Evolutionary conservation across 2,329 filamentous ascomycete species (phyloP).

Genomic region (Rhinocladiella similis): DNA sequence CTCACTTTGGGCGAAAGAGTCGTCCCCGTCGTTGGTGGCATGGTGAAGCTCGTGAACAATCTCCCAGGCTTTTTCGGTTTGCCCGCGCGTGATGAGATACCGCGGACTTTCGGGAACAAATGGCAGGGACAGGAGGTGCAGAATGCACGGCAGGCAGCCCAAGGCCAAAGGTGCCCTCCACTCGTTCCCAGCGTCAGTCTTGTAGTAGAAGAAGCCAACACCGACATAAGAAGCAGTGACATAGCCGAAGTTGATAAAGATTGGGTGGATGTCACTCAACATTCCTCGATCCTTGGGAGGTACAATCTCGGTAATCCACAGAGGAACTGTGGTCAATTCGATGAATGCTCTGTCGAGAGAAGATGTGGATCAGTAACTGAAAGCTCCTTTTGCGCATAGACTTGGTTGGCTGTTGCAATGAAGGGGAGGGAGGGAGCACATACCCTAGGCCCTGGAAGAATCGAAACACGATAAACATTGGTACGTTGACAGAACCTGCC

Average conservation of each 20-base stretch:
- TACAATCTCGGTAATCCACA: slow-evolving; percentile 1
- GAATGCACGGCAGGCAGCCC: slow-evolving; percentile 2
- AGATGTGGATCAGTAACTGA: background rate
- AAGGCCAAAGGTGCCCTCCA: background rate
- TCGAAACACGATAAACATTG: slow-evolving; percentile 1
- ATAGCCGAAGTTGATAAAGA: background rate
- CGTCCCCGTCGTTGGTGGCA: background rate
- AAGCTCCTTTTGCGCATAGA: background rate
- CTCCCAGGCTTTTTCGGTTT: background rate
- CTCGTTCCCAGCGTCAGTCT: background rate
- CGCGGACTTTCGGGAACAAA: background rate
- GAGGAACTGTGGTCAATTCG: background rate
- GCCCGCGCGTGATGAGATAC: background rate
- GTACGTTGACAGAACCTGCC: background rate
- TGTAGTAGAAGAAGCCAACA: slow-evolving; percentile 1
- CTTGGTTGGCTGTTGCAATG: background rate
- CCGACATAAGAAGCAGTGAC: background rate
- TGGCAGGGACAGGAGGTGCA: background rate
- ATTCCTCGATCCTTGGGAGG: slow-evolving; percentile 1
- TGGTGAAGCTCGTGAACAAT: background rate
- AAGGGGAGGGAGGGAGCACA: slow-evolving; percentile 16
- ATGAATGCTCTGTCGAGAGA: slow-evolving; percentile 14
- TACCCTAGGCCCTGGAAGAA: background rate
- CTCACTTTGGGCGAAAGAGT: background rate
- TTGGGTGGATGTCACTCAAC: background rate